Percentiles rank a stretch among this genome's conserved stretches.
phyloP scores from a whole-genome alignment of 1,284 basidiomycete genomes.

The Uromyces viciae-fabae region DNA sequence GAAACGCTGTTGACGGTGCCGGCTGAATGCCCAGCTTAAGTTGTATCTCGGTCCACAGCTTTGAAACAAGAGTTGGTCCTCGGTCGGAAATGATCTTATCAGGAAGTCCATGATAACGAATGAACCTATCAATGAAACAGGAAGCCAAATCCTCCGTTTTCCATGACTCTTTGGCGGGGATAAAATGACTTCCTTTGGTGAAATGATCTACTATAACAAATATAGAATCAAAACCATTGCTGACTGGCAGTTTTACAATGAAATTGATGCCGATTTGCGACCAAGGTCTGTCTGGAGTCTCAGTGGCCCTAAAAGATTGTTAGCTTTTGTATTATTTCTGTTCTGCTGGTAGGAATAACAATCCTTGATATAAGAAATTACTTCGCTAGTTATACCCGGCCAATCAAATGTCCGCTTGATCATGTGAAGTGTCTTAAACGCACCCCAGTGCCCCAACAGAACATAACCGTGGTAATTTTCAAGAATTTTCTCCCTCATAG shows the following conservation, averaged over 20 bases:
- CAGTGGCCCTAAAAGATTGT: slow-evolving; percentile 54
- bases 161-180: background rate
- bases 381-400: slow-evolving; percentile 1
- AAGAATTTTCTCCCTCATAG: background rate
- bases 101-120: no score
- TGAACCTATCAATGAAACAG: background rate
- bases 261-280: slow-evolving; percentile 59
- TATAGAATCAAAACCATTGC: slow-evolving; percentile 57
- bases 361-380: background rate
- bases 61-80: no score
- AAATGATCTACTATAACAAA: slow-evolving; percentile 58
- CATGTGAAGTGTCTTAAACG: background rate
- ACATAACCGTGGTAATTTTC: background rate
- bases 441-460: background rate
- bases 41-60: background rate
- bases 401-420: slow-evolving; percentile 13
- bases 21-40: background rate
- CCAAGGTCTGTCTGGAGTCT: slow-evolving; percentile 54
- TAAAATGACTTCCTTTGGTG: slow-evolving; percentile 58
- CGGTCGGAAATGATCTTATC: no score
- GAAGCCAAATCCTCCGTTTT: background rate
- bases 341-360: no score
- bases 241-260: slow-evolving; percentile 57
- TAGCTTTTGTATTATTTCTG: background rate
- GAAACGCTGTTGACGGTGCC: background rate